Conservation (phyloP, 2,329 filamentous ascomycete genomes). For the Elsinoe australis region DNA sequence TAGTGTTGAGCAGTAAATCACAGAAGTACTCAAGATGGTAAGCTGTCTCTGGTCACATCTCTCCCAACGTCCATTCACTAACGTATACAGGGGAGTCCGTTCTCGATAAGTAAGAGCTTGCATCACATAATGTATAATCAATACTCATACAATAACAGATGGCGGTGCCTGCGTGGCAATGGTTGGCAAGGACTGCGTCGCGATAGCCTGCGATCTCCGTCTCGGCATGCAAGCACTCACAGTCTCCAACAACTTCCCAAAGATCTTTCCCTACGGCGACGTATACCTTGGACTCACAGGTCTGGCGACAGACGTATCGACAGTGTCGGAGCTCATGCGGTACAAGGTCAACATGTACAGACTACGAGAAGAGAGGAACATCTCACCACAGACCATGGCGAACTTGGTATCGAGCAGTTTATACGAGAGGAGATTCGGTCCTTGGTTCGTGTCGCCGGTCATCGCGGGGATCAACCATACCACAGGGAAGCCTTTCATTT, state of each 20-base stretch:
- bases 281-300: slow-evolving; percentile 94
- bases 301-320: slow-evolving; percentile 89
- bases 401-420: slow-evolving; percentile 86
- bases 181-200: slow-evolving; percentile 99
- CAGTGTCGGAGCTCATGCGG: slow-evolving; percentile 92
- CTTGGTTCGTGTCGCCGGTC: slow-evolving; percentile 92
- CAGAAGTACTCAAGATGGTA: slow-evolving; percentile 30
- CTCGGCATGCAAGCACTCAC: slow-evolving; percentile 94
- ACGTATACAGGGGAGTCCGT: slow-evolving; percentile 65
- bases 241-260: slow-evolving; percentile 99
- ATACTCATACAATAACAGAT: slow-evolving; percentile 38
- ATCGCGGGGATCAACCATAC: slow-evolving; percentile 93
- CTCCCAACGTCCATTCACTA: slow-evolving; percentile 28
- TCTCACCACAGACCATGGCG: slow-evolving; percentile 88
- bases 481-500: slow-evolving; percentile 92
- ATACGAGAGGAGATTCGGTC: slow-evolving; percentile 93
- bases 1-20: neutral
- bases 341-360: slow-evolving; percentile 99
- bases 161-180: slow-evolving; percentile 96
- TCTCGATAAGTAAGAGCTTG: slow-evolving; percentile 75
- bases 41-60: slow-evolving; percentile 20
- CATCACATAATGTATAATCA: slow-evolving; percentile 11
- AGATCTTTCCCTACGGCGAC: slow-evolving; percentile 96
- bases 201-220: slow-evolving; percentile 97
- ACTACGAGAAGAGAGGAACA: slow-evolving; percentile 93